Conservation (phyloP, 441 rosid species). For the Erodium texanum region DNA sequence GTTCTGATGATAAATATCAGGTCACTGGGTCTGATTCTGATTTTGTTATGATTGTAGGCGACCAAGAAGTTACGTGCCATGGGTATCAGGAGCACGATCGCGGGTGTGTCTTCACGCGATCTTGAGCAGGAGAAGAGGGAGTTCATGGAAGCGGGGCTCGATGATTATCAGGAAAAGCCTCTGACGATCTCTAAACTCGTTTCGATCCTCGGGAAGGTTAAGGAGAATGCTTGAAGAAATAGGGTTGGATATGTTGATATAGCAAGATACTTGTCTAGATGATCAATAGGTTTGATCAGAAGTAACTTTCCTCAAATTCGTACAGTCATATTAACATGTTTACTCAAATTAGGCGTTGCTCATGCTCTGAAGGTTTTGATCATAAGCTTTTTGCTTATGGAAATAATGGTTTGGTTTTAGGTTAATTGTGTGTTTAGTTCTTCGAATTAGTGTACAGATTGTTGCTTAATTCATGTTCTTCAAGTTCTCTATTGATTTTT, state of each 20-base stretch:
- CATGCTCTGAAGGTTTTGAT: not conserved
- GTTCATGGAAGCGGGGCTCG: conserved; percentile 68
- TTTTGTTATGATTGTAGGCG: conserved; percentile 31
- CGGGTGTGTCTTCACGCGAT: conserved; percentile 52
- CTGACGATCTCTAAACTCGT: conserved; percentile 51
- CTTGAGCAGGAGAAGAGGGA: conserved; percentile 35
- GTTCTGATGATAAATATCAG: too few species aligned
- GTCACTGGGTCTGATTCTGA: too few species aligned
- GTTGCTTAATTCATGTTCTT: not conserved
- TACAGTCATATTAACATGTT: conserved; percentile 2
- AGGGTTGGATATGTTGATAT: not conserved
- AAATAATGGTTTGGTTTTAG: not conserved
- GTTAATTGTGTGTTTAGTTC: not conserved
- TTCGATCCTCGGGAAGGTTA: conserved; percentile 40
- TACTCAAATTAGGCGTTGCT: not conserved
- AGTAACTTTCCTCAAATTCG: not conserved
- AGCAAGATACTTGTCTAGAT: not conserved
- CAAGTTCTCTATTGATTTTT: not conserved
- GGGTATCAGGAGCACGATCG: conserved; percentile 61
- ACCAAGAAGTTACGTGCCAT: conserved; percentile 58
- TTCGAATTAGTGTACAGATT: not conserved
- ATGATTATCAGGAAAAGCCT: conserved; percentile 78
- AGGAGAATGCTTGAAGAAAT: not conserved
- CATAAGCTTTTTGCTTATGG: not conserved
- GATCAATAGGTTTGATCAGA: not conserved